phyloP scores from a whole-genome alignment of 352 stramenopile species.

The Phytophthora lateralis region DNA sequence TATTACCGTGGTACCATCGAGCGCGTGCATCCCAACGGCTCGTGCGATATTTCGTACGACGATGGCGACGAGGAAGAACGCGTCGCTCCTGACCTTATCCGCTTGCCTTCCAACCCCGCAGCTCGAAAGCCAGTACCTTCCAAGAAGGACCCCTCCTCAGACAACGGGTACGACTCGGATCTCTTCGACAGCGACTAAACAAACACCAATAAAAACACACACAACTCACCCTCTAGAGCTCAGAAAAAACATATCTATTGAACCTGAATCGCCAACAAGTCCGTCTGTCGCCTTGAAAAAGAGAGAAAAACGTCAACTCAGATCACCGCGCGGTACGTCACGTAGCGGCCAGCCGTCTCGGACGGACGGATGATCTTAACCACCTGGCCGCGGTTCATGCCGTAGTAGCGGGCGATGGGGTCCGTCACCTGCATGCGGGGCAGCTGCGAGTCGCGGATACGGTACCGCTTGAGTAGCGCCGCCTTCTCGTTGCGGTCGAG shows the following conservation, averaged over 20 bases:
- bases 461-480: constrained; percentile 98
- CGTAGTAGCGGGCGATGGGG: constrained; percentile 98
- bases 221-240: constrained; percentile 1
- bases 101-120: constrained; percentile 11
- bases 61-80: constrained; percentile 72
- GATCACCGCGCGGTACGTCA: constrained; percentile 99
- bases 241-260: constrained; percentile 17
- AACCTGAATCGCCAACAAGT: neutral
- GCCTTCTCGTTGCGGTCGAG: constrained; percentile 97
- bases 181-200: constrained; percentile 62
- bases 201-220: neutral
- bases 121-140: neutral
- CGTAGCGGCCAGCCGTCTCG: constrained; percentile 99
- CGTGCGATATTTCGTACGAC: constrained; percentile 73
- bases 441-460: constrained; percentile 99
- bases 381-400: constrained; percentile 96
- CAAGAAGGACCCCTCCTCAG: constrained; percentile 13
- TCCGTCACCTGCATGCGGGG: constrained; percentile 99
- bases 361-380: constrained; percentile 99
- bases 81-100: constrained; percentile 54
- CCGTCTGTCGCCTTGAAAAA: neutral
- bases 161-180: constrained; percentile 59
- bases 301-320: constrained; percentile 51
- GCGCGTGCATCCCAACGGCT: constrained; percentile 54
- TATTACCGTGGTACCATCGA: constrained; percentile 62